Evolutionary conservation across 176 grass and related monocot genomes (phyloP).

Genomic region (Bromus sterilis): DNA sequence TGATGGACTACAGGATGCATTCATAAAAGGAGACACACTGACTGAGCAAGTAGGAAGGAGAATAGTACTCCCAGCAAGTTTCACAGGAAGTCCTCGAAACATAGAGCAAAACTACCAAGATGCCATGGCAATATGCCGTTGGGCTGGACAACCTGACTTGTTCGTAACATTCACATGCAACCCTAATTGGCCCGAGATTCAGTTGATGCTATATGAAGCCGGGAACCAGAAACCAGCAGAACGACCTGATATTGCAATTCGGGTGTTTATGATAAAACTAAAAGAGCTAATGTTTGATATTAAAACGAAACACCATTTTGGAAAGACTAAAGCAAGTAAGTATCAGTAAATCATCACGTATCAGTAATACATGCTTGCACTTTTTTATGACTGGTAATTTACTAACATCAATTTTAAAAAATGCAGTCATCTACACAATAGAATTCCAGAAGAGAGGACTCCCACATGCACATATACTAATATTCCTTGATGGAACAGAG

Average conservation of each 20-base stretch:
- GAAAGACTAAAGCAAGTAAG: background rate
- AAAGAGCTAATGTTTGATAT: background rate
- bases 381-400: background rate
- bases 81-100: constrained; percentile 10
- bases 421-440: background rate
- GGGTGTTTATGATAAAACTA: background rate
- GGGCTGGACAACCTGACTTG: background rate
- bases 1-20: background rate
- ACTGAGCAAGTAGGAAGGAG: constrained; percentile 1
- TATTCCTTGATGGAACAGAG: background rate
- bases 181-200: constrained; percentile 1
- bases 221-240: background rate
- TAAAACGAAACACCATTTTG: background rate
- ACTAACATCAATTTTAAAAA: background rate
- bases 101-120: constrained; percentile 1
- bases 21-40: constrained; percentile 8
- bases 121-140: background rate
- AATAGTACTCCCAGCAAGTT: constrained; percentile 19
- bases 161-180: background rate
- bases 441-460: constrained; percentile 19
- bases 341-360: background rate
- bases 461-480: constrained; percentile 24
- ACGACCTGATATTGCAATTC: background rate
- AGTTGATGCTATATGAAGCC: background rate
- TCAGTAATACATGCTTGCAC: background rate